phyloP scores from a whole-genome alignment of 306 rosid species.

The Leucaena leucocephala region DNA sequence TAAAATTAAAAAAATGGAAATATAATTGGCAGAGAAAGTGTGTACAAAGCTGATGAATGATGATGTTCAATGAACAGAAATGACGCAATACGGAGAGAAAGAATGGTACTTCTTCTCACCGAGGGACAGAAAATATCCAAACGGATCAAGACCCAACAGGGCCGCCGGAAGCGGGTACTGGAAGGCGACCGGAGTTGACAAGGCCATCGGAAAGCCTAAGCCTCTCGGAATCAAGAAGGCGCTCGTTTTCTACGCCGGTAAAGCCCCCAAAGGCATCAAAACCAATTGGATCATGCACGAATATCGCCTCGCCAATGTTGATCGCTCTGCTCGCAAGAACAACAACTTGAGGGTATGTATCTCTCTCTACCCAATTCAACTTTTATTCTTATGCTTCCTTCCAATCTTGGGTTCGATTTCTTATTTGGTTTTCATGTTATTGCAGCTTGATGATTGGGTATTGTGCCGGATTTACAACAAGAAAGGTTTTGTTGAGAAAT shows the following conservation, averaged over 20 bases:
- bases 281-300: conserved; percentile 99
- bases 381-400: not conserved
- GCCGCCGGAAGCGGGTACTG: conserved; percentile 93
- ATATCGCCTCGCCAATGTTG: conserved; percentile 95
- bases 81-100: conserved; percentile 77
- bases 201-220: conserved; percentile 84
- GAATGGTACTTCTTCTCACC: conserved; percentile 99
- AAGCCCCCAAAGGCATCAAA: conserved; percentile 82
- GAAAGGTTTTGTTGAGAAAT: conserved; percentile 73
- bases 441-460: conserved; percentile 98
- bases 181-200: conserved; percentile 98
- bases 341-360: conserved; percentile 69
- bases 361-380: not conserved
- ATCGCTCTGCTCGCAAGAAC: conserved; percentile 73
- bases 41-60: not conserved
- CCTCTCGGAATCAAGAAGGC: conserved; percentile 90
- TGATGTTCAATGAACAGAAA: conserved; percentile 40
- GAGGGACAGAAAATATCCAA: conserved; percentile 86
- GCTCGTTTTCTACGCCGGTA: conserved; percentile 84
- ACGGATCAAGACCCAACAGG: conserved; percentile 94
- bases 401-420: not conserved
- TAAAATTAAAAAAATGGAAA: too few relatives aligned
- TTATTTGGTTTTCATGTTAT: not conserved
- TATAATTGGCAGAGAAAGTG: too few relatives aligned
- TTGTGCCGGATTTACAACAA: conserved; percentile 92